phyloP scores from a whole-genome alignment of 257 asterid genomes.

The Nicotiana benthamiana region DNA sequence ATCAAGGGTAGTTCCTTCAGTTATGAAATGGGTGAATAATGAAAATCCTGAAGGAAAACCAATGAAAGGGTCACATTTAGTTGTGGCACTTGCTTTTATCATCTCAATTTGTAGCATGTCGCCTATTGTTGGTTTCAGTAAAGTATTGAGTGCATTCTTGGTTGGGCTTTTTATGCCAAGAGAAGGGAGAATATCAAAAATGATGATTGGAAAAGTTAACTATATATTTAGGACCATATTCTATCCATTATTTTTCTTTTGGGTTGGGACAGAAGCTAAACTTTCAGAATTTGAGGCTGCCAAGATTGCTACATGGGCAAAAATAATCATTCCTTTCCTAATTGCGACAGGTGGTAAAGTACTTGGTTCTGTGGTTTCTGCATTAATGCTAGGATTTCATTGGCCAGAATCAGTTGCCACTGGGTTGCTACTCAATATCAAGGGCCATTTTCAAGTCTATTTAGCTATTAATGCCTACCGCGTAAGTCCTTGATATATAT shows the following conservation, averaged over 20 bases:
- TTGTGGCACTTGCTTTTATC: constrained; percentile 58
- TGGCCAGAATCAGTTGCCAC: constrained; percentile 85
- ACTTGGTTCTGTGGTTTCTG: constrained; percentile 55
- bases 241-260: constrained; percentile 75
- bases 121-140: constrained; percentile 38
- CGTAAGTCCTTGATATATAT: constrained; percentile 29
- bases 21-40: constrained; percentile 86
- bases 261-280: constrained; percentile 68
- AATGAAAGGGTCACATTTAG: constrained; percentile 77
- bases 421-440: constrained; percentile 68
- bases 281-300: constrained; percentile 28
- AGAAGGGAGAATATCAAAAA: constrained; percentile 71
- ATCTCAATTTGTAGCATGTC: constrained; percentile 54
- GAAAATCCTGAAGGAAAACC: constrained; percentile 91
- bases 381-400: constrained; percentile 65
- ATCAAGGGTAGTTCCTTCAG: constrained; percentile 45
- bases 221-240: constrained; percentile 59
- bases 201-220: constrained; percentile 68
- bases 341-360: constrained; percentile 58
- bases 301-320: constrained; percentile 36
- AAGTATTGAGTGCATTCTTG: constrained; percentile 66
- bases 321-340: constrained; percentile 25
- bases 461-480: constrained; percentile 49
- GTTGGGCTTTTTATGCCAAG: constrained; percentile 93
- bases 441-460: constrained; percentile 86